phyloP scores from a whole-genome alignment of 805 yeast species.

The Debaryomyces prosopidis region DNA sequence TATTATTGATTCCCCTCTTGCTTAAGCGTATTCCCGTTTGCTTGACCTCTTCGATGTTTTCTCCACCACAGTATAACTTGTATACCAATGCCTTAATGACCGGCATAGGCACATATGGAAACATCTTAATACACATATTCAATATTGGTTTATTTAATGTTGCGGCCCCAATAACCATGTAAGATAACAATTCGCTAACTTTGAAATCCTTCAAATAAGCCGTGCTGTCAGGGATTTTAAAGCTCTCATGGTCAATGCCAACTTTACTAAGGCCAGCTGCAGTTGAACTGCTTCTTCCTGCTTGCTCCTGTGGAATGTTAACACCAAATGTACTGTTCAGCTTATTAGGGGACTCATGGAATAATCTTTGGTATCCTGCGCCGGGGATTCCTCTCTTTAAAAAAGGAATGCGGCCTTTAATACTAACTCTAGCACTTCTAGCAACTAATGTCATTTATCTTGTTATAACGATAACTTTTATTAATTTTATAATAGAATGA shows the following conservation, averaged over 20 bases:
- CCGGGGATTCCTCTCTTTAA: background rate
- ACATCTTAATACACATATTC: constrained; percentile 58
- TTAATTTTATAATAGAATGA: background rate
- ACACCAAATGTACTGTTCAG: constrained; percentile 16
- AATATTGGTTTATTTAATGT: constrained; percentile 65
- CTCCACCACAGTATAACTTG: constrained; percentile 90
- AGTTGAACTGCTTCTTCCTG: background rate
- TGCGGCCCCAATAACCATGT: constrained; percentile 67
- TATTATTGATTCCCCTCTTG: constrained; percentile 79
- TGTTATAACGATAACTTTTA: background rate
- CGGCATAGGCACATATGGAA: constrained; percentile 75
- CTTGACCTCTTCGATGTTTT: constrained; percentile 65
- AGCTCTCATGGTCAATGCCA: background rate
- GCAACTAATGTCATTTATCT: background rate
- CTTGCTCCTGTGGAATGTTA: constrained; percentile 5
- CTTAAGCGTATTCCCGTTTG: constrained; percentile 67
- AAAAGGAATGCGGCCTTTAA: background rate
- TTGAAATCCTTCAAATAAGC: constrained; percentile 55
- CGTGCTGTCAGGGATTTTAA: constrained; percentile 1
- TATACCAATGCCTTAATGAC: constrained; percentile 72
- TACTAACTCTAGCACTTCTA: background rate
- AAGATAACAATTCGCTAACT: constrained; percentile 58
- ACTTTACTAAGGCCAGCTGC: background rate
- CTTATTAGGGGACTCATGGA: constrained; percentile 24
- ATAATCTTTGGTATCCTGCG: constrained; percentile 4